Conservation (phyloP, 768 basidiomycete species). For the Amanita jacksonii region DNA sequence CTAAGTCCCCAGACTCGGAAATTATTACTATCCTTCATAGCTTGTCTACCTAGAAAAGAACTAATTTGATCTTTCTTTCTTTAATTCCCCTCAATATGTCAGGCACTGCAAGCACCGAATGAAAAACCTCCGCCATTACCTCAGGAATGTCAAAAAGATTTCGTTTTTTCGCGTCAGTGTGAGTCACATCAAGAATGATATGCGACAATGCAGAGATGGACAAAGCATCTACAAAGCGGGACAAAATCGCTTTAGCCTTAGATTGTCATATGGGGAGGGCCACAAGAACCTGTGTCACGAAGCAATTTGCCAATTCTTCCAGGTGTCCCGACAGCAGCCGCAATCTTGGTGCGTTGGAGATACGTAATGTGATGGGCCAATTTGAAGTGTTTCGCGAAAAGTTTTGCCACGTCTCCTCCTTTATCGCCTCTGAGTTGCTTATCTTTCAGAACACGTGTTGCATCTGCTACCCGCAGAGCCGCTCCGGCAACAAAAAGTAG, state of each 20-base stretch:
- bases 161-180: slow-evolving; percentile 68
- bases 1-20: slow-evolving; percentile 27
- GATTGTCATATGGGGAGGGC: no score
- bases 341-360: slow-evolving; percentile 77
- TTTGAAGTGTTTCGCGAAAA: slow-evolving; percentile 95
- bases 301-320: slow-evolving; percentile 83
- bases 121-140: slow-evolving; percentile 74
- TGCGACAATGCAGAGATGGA: slow-evolving; percentile 69
- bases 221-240: slow-evolving; percentile 53
- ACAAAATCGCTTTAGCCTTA: no score
- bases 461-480: slow-evolving; percentile 88
- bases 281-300: slow-evolving; percentile 49
- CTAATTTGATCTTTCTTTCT: slow-evolving; percentile 70
- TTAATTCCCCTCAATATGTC: slow-evolving; percentile 52
- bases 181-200: slow-evolving; percentile 71
- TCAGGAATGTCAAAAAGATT: slow-evolving; percentile 76
- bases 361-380: slow-evolving; percentile 79
- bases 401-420: slow-evolving; percentile 86
- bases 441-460: slow-evolving; percentile 65
- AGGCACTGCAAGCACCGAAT: slow-evolving; percentile 54
- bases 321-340: slow-evolving; percentile 87
- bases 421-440: slow-evolving; percentile 68
- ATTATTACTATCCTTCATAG: slow-evolving; percentile 7
- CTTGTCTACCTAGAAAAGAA: slow-evolving; percentile 49
- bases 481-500: slow-evolving; percentile 78